A percentile compares a stretch with the other conserved stretches of the same genome.
These are phyloP conservation scores for Yarrowia keelungensis DNA, from an alignment of 805 yeast genomes.

Conservation along the genomic window DNA sequence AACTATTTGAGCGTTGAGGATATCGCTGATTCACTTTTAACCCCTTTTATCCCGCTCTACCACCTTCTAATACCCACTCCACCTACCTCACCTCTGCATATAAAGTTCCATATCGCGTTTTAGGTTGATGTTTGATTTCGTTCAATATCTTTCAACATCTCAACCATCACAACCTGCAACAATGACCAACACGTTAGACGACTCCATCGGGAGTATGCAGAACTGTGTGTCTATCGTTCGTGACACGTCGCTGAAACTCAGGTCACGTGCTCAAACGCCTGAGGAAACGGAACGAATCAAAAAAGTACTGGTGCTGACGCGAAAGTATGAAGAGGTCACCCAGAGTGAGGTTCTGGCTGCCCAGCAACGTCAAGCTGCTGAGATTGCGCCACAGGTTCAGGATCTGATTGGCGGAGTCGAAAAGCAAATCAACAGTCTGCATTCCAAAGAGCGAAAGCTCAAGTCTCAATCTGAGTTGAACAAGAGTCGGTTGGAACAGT, in stretches of 20 bases:
- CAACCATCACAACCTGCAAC: neutral
- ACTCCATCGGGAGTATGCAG: conserved; percentile 24
- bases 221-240: conserved; percentile 25
- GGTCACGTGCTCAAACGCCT: conserved; percentile 29
- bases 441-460: conserved; percentile 18
- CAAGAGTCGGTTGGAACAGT: conserved; percentile 30
- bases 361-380: conserved; percentile 25
- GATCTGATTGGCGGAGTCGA: conserved; percentile 24
- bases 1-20: no score
- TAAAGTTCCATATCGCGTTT: conserved; percentile 28
- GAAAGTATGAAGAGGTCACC: conserved; percentile 34
- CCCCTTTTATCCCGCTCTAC: no score
- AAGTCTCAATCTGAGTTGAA: conserved; percentile 28
- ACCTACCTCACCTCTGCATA: neutral
- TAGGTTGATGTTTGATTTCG: neutral
- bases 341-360: conserved; percentile 33
- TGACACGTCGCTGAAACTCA: conserved; percentile 12
- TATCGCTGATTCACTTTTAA: no score
- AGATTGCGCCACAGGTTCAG: conserved; percentile 35
- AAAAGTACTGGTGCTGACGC: conserved; percentile 23
- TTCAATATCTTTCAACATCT: neutral
- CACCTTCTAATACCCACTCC: neutral
- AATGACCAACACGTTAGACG: conserved; percentile 25
- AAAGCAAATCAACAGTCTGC: conserved; percentile 17
- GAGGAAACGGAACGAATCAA: conserved; percentile 21